These are phyloP conservation scores for Gnomoniopsis smithogilvyi DNA, from an alignment of 2,329 filamentous ascomycete genomes.

Conservation along the genomic window DNA sequence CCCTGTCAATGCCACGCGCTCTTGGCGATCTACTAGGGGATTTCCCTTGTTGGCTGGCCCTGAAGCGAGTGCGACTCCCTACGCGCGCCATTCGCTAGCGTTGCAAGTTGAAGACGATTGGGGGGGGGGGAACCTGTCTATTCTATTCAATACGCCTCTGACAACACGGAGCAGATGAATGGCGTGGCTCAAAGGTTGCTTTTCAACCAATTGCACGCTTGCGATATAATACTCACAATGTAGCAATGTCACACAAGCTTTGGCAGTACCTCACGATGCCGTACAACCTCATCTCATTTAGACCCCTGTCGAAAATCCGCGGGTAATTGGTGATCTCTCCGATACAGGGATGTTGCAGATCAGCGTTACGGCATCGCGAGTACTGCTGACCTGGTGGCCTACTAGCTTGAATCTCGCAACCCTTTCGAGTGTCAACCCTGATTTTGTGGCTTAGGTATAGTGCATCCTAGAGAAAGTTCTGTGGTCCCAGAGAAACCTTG, in stretches of 20 bases:
- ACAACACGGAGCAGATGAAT: not conserved
- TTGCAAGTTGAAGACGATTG: not conserved
- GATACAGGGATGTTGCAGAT: constrained; percentile 3
- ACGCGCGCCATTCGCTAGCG: not conserved
- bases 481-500: too few relatives aligned
- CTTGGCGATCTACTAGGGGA: not conserved
- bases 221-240: not conserved
- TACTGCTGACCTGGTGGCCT: not conserved
- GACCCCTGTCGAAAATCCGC: constrained; percentile 15
- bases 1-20: constrained; percentile 4
- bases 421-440: too few relatives aligned
- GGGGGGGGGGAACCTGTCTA: not conserved
- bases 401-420: too few relatives aligned
- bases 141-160: not conserved
- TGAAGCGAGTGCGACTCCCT: not conserved
- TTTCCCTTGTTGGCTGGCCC: not conserved
- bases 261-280: not conserved
- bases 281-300: not conserved
- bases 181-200: not conserved
- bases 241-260: not conserved
- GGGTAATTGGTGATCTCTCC: constrained; percentile 8
- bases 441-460: not conserved
- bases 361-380: not conserved
- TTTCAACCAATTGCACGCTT: not conserved
- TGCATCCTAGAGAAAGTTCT: not conserved